Conservation (phyloP, 83 land plant genomes). For the Diphasiastrum complanatum region DNA sequence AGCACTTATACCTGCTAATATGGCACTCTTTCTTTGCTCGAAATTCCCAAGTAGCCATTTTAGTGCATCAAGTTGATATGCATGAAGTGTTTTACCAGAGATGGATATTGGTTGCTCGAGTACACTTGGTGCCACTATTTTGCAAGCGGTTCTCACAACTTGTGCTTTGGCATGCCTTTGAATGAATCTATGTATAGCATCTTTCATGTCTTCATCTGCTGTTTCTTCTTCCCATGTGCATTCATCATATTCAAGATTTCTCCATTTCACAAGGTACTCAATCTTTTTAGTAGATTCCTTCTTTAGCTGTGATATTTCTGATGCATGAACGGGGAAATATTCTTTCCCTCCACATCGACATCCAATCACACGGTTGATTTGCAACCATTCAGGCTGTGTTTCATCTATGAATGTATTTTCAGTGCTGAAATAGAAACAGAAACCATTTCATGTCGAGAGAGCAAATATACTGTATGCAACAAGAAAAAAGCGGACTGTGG, state of each 20-base stretch:
- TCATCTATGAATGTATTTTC: constrained; percentile 20
- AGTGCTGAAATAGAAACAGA: too few relatives aligned
- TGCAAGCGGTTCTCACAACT: neutral
- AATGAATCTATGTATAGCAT: constrained; percentile 15
- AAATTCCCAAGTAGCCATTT: constrained; percentile 33
- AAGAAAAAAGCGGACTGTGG: too few relatives aligned
- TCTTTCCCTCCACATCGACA: constrained; percentile 19
- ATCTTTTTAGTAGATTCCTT: constrained; percentile 6
- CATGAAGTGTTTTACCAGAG: constrained; percentile 24
- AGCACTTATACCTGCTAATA: constrained; percentile 28
- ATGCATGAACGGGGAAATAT: neutral
- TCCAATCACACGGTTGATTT: constrained; percentile 35
- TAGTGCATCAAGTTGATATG: constrained; percentile 29
- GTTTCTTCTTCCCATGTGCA: constrained; percentile 32
- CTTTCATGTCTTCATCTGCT: constrained; percentile 23
- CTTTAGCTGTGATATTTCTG: constrained; percentile 5
- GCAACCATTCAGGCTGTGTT: constrained; percentile 32
- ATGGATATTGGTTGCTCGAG: constrained; percentile 24
- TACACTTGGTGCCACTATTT: constrained; percentile 4
- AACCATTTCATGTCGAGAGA: too few relatives aligned
- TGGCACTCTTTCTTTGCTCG: constrained; percentile 28
- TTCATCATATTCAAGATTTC: constrained; percentile 28
- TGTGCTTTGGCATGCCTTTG: constrained; percentile 27
- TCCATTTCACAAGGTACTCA: constrained; percentile 40
- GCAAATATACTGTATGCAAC: too few relatives aligned